Percentiles rank a stretch among this genome's conserved stretches.
Conservation (phyloP, 306 rosid species). For the Mimosa pudica region DNA sequence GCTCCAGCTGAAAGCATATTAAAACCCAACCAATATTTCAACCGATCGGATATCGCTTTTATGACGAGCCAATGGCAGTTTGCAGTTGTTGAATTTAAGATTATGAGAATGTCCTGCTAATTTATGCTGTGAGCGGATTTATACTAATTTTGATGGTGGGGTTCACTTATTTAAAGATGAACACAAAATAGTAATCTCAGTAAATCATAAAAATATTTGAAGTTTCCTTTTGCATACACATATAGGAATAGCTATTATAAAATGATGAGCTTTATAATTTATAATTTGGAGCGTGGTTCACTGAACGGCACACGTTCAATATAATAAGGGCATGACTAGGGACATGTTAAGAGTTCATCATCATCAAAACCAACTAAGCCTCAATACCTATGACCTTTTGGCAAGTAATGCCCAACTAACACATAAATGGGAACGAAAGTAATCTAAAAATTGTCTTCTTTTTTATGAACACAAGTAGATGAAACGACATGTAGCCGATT, state of each 20-base stretch:
- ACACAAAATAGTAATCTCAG: too few relatives aligned
- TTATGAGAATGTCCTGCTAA: background rate
- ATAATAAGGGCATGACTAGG: slow-evolving; percentile 4
- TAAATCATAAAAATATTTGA: too few relatives aligned
- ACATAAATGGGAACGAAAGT: background rate
- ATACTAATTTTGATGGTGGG: background rate
- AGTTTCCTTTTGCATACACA: too few relatives aligned
- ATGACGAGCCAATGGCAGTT: background rate
- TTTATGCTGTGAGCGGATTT: background rate
- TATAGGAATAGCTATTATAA: too few relatives aligned
- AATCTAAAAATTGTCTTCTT: background rate
- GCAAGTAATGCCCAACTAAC: slow-evolving; percentile 10
- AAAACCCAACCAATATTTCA: background rate
- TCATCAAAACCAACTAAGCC: slow-evolving; percentile 21
- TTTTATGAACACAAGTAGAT: background rate
- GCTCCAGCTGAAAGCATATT: background rate
- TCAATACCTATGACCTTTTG: slow-evolving; percentile 28
- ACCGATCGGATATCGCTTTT: slow-evolving; percentile 5
- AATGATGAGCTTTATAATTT: too few relatives aligned
- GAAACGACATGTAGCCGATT: background rate
- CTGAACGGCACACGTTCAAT: slow-evolving; percentile 11
- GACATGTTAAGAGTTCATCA: slow-evolving; percentile 15
- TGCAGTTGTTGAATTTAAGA: background rate
- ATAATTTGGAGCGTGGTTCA: background rate
- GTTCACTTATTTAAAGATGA: background rate